phyloP scores from a whole-genome alignment of 371 early-diverging fungal species.

The Funneliformis caledonium region DNA sequence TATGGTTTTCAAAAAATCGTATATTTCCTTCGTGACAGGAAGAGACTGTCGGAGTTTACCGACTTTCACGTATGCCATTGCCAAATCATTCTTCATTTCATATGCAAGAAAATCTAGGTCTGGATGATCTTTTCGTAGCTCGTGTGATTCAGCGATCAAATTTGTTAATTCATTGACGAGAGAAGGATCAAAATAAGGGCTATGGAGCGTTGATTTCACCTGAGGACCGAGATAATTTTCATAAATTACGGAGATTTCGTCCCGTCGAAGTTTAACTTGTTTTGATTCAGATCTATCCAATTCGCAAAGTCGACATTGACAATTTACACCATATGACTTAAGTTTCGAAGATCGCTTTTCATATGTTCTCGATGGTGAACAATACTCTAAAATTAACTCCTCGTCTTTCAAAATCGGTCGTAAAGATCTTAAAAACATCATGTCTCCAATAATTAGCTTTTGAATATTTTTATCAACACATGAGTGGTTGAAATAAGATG shows the following conservation, averaged over 20 bases:
- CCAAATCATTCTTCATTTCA: neutral
- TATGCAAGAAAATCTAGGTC: conserved; percentile 12
- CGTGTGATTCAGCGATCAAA: neutral
- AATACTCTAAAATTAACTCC: conserved; percentile 2
- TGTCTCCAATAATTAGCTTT: neutral
- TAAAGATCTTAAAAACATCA: neutral
- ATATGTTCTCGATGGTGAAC: neutral
- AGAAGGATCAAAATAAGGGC: neutral
- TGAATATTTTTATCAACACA: conserved; percentile 16
- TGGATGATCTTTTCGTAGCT: neutral
- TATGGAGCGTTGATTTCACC: neutral
- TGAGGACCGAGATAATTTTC: neutral
- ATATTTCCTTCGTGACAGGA: neutral
- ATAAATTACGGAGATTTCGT: neutral
- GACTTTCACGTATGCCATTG: neutral
- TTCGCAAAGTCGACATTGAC: conserved; percentile 27
- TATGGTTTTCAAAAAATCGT: neutral
- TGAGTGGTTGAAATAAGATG: conserved; percentile 33
- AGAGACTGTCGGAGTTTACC: neutral
- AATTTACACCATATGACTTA: neutral
- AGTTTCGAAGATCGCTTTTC: neutral
- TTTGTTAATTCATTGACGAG: neutral
- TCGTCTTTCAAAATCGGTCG: neutral
- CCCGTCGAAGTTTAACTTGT: neutral
- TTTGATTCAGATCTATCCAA: conserved; percentile 7